These are phyloP conservation scores for Metarhizium album DNA, from an alignment of 2,329 filamentous ascomycete species.

Conservation along the genomic window DNA sequence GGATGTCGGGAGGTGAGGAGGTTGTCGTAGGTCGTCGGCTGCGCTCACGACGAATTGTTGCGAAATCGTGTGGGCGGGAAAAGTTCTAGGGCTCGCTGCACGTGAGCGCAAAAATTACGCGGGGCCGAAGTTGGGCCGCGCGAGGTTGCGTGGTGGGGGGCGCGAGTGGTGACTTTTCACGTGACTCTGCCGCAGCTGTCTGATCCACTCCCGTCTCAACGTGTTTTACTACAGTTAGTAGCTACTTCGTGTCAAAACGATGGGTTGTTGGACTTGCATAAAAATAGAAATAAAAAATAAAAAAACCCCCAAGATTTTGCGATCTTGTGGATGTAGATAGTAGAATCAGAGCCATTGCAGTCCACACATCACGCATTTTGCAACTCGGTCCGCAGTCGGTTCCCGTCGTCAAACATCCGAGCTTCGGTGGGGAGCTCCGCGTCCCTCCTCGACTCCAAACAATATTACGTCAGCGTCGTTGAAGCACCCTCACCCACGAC, in stretches of 20 bases:
- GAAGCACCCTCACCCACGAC: constrained; percentile 3
- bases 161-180: constrained; percentile 7
- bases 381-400: not conserved
- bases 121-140: constrained; percentile 17
- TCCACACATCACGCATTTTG: no score
- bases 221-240: no score
- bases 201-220: not conserved
- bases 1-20: constrained; percentile 33
- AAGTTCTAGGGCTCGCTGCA: constrained; percentile 34
- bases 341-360: not conserved
- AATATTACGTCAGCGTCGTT: constrained; percentile 25
- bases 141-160: not conserved
- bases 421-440: not conserved
- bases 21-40: constrained; percentile 27
- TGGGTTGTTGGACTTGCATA: no score
- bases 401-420: not conserved
- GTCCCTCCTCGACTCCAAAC: not conserved
- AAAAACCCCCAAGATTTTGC: no score
- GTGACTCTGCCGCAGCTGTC: not conserved
- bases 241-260: no score
- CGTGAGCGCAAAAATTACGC: constrained; percentile 22
- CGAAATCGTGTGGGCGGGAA: constrained; percentile 32
- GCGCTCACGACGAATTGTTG: constrained; percentile 27
- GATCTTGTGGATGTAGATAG: not conserved
- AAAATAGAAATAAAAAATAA: no score